Evolutionary conservation across 108 stramenopile genomes (phyloP), one percentile per base, ranked within the genome.

Genomic region (Seminavis robusta): DNA sequence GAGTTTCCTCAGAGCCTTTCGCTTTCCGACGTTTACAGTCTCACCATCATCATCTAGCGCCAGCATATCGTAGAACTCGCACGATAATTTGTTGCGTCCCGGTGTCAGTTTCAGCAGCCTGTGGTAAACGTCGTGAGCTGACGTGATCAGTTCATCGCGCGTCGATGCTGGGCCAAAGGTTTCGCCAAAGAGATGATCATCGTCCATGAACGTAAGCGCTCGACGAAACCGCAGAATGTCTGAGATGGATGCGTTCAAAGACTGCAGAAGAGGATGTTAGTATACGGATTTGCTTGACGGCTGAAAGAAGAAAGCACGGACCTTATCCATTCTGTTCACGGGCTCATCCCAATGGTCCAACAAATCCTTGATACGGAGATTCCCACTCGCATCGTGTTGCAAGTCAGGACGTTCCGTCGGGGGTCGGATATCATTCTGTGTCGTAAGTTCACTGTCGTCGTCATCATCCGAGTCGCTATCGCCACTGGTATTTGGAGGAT

Each of bases 321-420:
- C 69, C 57, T 79, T 76, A 29, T 69, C 74, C 10, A 43, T 28
- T 44, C 86, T 90, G 48, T 71, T 80, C 0, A 77, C 69, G 16
- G 88, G 88, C 39, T 90, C 88, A 46, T 86, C 62, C 88, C 88
- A 90, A 25, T 73, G 47, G 45, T 84, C 80, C 1, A 90, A 65
- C 3, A 76, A 39, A 11, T 59, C 49, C 36, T 76, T 81, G 15
- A 90, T 56, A 9, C 36, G 54, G 34, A 72, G 17, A 15, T 33
- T 42, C 8, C 58, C 37, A 47, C 71, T 71, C 19, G 33, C 42
- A n/a, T n/a, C n/a, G n/a, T n/a, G n/a, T n/a, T n/a, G n/a, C n/a
- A n/a, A n/a, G n/a, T n/a, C n/a, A n/a, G n/a, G n/a, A n/a, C n/a
- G n/a, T n/a, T 71, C 17, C 63, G 56, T 27, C 27, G 21, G 23